phyloP scores from a whole-genome alignment of 495 filamentous ascomycete species.

The Aspergillus bertholletiae region DNA sequence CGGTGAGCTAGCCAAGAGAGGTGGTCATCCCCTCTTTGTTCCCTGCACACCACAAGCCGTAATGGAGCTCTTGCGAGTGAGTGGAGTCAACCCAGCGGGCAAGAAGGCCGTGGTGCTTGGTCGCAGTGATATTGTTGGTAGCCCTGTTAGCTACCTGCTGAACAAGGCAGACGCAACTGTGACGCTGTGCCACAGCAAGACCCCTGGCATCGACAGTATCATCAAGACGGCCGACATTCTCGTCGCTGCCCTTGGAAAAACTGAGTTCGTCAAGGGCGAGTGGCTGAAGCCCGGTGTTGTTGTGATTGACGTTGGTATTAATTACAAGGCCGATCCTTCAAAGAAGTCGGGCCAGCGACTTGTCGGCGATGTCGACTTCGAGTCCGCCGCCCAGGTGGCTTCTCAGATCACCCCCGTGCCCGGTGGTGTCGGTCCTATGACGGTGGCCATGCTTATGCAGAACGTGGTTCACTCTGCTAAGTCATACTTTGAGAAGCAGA shows the following conservation, averaged over 20 bases:
- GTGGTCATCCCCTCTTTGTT: slow-evolving; percentile 79
- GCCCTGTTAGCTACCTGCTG: slow-evolving; percentile 90
- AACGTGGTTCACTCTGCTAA: slow-evolving; percentile 87
- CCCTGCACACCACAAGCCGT: slow-evolving; percentile 97
- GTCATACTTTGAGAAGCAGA: slow-evolving; percentile 76
- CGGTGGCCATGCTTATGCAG: slow-evolving; percentile 91
- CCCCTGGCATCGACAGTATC: slow-evolving; percentile 63
- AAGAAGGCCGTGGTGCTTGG: slow-evolving; percentile 95
- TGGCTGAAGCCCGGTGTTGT: slow-evolving; percentile 93
- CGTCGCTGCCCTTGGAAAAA: slow-evolving; percentile 85
- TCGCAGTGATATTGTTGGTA: slow-evolving; percentile 94
- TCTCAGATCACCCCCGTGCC: slow-evolving; percentile 97
- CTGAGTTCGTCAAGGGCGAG: slow-evolving; percentile 85
- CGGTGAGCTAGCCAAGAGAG: slow-evolving; percentile 91
- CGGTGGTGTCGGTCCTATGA: slow-evolving; percentile 97
- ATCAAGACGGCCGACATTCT: slow-evolving; percentile 86
- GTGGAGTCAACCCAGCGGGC: slow-evolving; percentile 76
- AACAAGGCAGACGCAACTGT: slow-evolving; percentile 96
- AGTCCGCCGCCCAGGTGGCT: slow-evolving; percentile 78
- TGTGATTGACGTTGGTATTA: slow-evolving; percentile 96
- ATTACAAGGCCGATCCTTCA: slow-evolving; percentile 89
- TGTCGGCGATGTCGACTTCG: slow-evolving; percentile 95
- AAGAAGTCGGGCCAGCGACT: slow-evolving; percentile 91
- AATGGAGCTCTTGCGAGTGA: slow-evolving; percentile 84
- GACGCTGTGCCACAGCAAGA: slow-evolving; percentile 91